These are phyloP conservation scores for Stagonosporopsis vannaccii DNA, from an alignment of 2,329 filamentous ascomycete species.

Conservation along the genomic window DNA sequence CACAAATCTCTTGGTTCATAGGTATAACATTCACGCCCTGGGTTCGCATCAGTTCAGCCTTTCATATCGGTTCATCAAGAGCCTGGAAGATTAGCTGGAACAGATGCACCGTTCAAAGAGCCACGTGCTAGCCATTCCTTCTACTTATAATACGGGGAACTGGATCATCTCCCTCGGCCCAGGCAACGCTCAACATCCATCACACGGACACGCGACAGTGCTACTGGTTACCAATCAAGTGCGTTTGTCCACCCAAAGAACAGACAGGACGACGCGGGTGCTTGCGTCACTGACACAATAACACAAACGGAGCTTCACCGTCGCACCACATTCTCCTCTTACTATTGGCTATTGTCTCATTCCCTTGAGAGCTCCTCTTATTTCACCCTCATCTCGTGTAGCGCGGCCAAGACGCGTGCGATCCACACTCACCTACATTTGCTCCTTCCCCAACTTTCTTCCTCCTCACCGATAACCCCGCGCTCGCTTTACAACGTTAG, in stretches of 20 bases:
- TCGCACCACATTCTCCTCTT: slow-evolving; percentile 2
- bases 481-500: slow-evolving; percentile 14
- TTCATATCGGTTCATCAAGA: background rate
- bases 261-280: slow-evolving; percentile 11
- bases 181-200: background rate
- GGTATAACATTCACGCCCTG: background rate
- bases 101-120: background rate
- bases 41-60: too few relatives aligned
- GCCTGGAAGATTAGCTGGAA: background rate
- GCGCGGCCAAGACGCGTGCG: slow-evolving; percentile 1
- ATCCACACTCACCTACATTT: slow-evolving; percentile 10
- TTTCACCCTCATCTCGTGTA: slow-evolving; percentile 6
- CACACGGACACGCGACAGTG: slow-evolving; percentile 4
- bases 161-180: background rate
- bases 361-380: background rate
- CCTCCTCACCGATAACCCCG: slow-evolving; percentile 2
- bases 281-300: slow-evolving; percentile 11
- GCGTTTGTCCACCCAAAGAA: slow-evolving; percentile 9
- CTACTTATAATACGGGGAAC: background rate
- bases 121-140: background rate
- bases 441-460: slow-evolving; percentile 9
- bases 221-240: slow-evolving; percentile 5
- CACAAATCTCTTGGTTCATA: too few relatives aligned
- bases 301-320: slow-evolving; percentile 23
- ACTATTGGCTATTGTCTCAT: slow-evolving; percentile 18